Evolutionary conservation across 345 rosid genomes (phyloP).

Genomic region (Eucalyptus erythrocorys): DNA sequence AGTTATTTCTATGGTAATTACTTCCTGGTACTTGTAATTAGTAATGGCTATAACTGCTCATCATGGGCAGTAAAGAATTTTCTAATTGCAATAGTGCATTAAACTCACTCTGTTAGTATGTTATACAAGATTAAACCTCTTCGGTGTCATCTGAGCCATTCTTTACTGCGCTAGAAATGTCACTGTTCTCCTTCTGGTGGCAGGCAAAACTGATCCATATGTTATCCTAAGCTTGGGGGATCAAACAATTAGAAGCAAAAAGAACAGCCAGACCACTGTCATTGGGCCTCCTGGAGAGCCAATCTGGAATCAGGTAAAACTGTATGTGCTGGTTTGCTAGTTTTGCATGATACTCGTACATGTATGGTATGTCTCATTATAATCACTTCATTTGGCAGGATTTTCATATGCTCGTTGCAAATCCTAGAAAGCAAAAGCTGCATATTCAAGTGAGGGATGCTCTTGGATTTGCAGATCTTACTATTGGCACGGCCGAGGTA

Average conservation of each 20-base stretch:
- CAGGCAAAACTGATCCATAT: conserved; percentile 98
- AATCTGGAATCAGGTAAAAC: conserved; percentile 93
- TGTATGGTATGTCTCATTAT: not conserved
- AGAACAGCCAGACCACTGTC: conserved; percentile 95
- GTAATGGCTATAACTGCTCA: not conserved
- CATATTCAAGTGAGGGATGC: conserved; percentile 71
- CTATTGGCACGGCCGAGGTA: conserved; percentile 88
- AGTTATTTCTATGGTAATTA: conserved; percentile 61
- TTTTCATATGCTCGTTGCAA: conserved; percentile 86
- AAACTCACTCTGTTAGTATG: not conserved
- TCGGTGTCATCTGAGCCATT: not conserved
- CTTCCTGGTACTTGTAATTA: not conserved
- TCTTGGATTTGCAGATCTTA: conserved; percentile 75
- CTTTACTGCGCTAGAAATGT: not conserved
- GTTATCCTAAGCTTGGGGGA: conserved; percentile 75
- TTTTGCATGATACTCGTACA: not conserved
- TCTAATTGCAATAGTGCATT: not conserved
- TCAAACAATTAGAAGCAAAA: conserved; percentile 88
- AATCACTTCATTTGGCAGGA: conserved; percentile 36
- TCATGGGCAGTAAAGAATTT: not conserved
- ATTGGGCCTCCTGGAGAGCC: conserved; percentile 94
- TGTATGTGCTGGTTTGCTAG: not conserved
- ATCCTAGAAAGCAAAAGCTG: conserved; percentile 80
- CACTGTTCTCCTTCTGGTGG: not conserved
- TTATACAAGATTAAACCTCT: not conserved